Base-by-base conservation (phyloP, 2,329 filamentous ascomycete species). In the Pseudomassariella vexata region DNA sequence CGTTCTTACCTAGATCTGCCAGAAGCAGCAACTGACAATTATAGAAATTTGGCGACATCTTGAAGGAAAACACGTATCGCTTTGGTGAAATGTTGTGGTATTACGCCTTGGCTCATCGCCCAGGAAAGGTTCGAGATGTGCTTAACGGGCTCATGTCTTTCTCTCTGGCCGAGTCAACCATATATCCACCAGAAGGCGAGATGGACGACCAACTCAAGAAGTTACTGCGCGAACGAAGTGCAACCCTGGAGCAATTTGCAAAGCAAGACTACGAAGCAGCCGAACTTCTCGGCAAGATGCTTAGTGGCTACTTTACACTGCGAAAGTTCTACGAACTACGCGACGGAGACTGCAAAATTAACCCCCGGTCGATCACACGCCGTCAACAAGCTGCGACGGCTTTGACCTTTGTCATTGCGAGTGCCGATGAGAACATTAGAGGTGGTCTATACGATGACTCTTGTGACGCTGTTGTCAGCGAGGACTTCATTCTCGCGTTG, bases 221-320 rank as follows among this genome's bases (percentile, higher is more conserved):
- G 10, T 68, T 96, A 24, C 70, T 95, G 32, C 72, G 70, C 33
- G 78, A 82, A 31, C 84, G 88, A 9, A 82, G 81, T 44, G 61
- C 74, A 10, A 82, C 84, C 1, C 68, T 96, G 3, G 76, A 81
- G 34, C 67, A 75, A 19, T 77, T 90, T 32, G 84, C 85, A 5
- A 71, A 73, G 17, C 72, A 82, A 32, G 90, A 95, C 47, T 63
- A 83, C 19, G 82, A 89, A 51, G 89, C 87, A 6, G 90, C 89
- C 7, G 74, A 85, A 45, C 73, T 95, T 9, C 69, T 96, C 3
- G 85, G 89, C 28, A 84, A 82, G 39, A 82, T 89, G 60, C 77
- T 95, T 8, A 92, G 85, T 53, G 90, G 90, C 15, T 96, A 96
- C 50, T 90, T 89, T 15, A 94, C 88, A 1, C 68, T 96, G 14